phyloP scores from a whole-genome alignment of 768 basidiomycete species.

The Coprinopsis marcescibilis region DNA sequence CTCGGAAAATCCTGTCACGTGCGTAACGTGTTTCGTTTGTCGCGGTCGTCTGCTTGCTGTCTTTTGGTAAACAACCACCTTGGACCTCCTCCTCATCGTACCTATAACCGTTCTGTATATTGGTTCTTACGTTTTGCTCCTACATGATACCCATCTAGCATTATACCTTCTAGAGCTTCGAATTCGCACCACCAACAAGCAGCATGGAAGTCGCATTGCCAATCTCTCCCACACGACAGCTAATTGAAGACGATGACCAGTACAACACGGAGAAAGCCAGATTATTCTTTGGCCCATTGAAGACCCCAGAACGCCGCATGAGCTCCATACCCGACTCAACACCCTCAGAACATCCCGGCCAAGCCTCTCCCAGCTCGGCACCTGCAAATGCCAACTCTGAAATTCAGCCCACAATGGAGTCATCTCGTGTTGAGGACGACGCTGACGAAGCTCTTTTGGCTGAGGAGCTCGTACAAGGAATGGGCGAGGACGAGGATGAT shows the following conservation, averaged over 20 bases:
- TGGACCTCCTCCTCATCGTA: no score
- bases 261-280: constrained; percentile 38
- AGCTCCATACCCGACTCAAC: constrained; percentile 26
- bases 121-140: no score
- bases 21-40: no score
- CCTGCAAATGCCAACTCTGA: no score
- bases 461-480: constrained; percentile 10
- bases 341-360: constrained; percentile 4
- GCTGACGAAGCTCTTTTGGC: not conserved
- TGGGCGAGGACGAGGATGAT: constrained; percentile 20
- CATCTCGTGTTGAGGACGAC: not conserved
- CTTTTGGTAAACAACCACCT: no score
- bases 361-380: no score
- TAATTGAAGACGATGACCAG: constrained; percentile 30
- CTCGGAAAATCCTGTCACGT: no score
- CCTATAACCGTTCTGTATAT: no score
- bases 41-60: no score
- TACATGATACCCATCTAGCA: not conserved
- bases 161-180: not conserved
- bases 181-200: not conserved
- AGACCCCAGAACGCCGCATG: constrained; percentile 48
- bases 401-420: no score
- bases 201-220: constrained; percentile 17
- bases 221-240: constrained; percentile 21
- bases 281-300: constrained; percentile 46